These are phyloP conservation scores for Phialemoniopsis sp. DNA, from an alignment of 2,329 filamentous ascomycete species.

Conservation along the genomic window DNA sequence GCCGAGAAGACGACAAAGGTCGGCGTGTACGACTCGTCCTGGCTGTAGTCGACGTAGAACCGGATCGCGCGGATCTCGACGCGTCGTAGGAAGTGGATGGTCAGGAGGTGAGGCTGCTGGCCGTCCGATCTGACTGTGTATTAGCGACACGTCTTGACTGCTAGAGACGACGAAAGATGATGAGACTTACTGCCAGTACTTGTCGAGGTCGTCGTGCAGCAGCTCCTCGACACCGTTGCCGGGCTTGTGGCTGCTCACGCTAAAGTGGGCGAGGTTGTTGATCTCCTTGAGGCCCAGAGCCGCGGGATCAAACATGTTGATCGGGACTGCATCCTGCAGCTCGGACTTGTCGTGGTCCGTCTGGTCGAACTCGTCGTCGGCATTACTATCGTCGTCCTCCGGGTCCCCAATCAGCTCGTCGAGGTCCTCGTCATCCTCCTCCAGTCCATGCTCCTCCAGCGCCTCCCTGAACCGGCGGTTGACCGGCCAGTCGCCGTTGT, in stretches of 20 bases:
- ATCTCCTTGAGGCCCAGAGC: slow-evolving; percentile 71
- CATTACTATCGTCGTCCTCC: slow-evolving; percentile 7
- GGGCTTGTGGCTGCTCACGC: slow-evolving; percentile 76
- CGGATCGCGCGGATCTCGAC: slow-evolving; percentile 74
- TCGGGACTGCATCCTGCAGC: slow-evolving; percentile 1
- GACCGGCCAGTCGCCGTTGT: not conserved
- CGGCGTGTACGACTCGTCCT: slow-evolving; percentile 95
- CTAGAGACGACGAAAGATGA: not conserved
- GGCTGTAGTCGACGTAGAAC: slow-evolving; percentile 85
- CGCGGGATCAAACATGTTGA: slow-evolving; percentile 41
- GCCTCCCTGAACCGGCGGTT: not conserved
- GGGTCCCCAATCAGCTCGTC: slow-evolving; percentile 1
- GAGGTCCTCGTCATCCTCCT: slow-evolving; percentile 1
- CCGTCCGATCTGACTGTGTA: slow-evolving; percentile 62
- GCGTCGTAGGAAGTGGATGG: slow-evolving; percentile 81
- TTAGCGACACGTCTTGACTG: not conserved
- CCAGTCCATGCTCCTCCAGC: not conserved
- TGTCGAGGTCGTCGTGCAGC: slow-evolving; percentile 65
- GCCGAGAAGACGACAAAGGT: slow-evolving; percentile 87
- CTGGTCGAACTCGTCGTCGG: slow-evolving; percentile 11
- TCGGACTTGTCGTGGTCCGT: slow-evolving; percentile 9
- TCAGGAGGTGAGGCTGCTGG: slow-evolving; percentile 73
- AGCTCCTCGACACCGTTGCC: slow-evolving; percentile 76
- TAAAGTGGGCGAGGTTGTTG: slow-evolving; percentile 78
- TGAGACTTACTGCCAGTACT: slow-evolving; percentile 71